Base-by-base conservation (phyloP, 805 yeast genomes). In the Kodamaea lidongshanica region DNA sequence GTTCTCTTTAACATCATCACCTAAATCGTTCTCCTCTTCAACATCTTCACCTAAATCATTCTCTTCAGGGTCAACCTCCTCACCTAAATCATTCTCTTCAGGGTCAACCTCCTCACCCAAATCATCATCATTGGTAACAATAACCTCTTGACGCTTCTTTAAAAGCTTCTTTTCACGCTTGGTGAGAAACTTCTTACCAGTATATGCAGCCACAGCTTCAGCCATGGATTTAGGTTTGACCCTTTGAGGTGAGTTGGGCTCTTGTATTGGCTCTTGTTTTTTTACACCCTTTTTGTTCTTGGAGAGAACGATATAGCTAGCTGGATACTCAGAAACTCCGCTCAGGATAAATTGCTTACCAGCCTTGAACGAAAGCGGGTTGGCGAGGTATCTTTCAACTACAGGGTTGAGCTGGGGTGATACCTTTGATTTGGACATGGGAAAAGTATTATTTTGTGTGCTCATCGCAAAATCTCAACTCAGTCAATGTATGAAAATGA, bases 351-450 rank as follows among this genome's bases (percentile, higher is more conserved):
- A 27, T 32, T 57, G 58, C 39, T 66, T 72, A 10, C 84, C 87
- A 4, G 74, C 63, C 32, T 70, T 74, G 53, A 84, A 85, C 16
- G 63, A 64, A 30, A 79, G 50, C 7, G 86, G 87, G 34, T 72
- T 71, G 16, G 77, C 56, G 23, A 78, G 59, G 33, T 79, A 65
- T 44, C 81, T 63, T 44, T 77, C 83, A 36, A 77, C 72, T 25
- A 76, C 50, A n/a, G 84, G 83, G 28, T 72, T 64, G 19, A 46
- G 37, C 41, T 19, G 24, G 23, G 19, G n/a, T n/a, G n/a, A n/a
- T n/a, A n/a, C n/a, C n/a, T n/a, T n/a, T n/a, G n/a, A n/a, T n/a
- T n/a, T n/a, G n/a, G n/a, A n/a, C n/a, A n/a, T n/a, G n/a, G n/a
- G n/a, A n/a, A n/a, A n/a, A n/a, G n/a, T n/a, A n/a, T n/a, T n/a